These are phyloP conservation scores for Isatis lusitanica DNA, from an alignment of 441 rosid genomes.

Conservation along the genomic window DNA sequence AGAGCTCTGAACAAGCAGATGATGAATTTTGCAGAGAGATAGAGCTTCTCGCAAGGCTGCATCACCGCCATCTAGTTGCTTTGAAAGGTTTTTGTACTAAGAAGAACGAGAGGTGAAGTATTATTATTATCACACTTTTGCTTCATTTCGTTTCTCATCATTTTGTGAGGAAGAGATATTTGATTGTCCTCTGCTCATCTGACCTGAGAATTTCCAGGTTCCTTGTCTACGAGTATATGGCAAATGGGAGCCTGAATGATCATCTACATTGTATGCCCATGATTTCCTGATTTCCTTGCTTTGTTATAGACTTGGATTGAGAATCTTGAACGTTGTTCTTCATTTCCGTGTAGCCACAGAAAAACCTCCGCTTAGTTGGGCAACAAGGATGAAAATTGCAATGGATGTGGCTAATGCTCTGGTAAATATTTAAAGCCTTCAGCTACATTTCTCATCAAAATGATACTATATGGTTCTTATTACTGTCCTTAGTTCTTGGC, in stretches of 20 bases:
- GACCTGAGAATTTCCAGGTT: slow-evolving; percentile 53
- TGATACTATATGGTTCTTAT: slow-evolving; percentile 11
- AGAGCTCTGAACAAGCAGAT: slow-evolving; percentile 74
- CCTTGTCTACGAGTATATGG: slow-evolving; percentile 91
- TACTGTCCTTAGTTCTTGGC: slow-evolving; percentile 18
- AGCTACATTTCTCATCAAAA: slow-evolving; percentile 8
- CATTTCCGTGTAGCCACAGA: slow-evolving; percentile 50
- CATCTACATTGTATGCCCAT: slow-evolving; percentile 77
- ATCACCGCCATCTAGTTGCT: slow-evolving; percentile 95
- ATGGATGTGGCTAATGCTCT: slow-evolving; percentile 94
- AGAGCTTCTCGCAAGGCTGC: slow-evolving; percentile 90
- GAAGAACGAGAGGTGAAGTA: slow-evolving; percentile 69
- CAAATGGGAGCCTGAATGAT: slow-evolving; percentile 87
- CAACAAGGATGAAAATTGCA: slow-evolving; percentile 79
- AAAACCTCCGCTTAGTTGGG: slow-evolving; percentile 77
- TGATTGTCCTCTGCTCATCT: slow-evolving; percentile 12
- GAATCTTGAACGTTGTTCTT: slow-evolving; percentile 10
- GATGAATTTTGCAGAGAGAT: slow-evolving; percentile 88
- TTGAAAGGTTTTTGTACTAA: slow-evolving; percentile 82
- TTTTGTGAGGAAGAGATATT: not conserved
- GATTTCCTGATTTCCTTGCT: not conserved
- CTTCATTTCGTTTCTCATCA: not conserved
- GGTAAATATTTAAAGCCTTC: slow-evolving; percentile 45
- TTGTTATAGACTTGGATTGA: slow-evolving; percentile 1
- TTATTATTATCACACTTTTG: not conserved